Evolutionary conservation across 257 asterid species (phyloP), one percentile per base, ranked within the genome.

Genomic region (Capsicum baccatum): DNA sequence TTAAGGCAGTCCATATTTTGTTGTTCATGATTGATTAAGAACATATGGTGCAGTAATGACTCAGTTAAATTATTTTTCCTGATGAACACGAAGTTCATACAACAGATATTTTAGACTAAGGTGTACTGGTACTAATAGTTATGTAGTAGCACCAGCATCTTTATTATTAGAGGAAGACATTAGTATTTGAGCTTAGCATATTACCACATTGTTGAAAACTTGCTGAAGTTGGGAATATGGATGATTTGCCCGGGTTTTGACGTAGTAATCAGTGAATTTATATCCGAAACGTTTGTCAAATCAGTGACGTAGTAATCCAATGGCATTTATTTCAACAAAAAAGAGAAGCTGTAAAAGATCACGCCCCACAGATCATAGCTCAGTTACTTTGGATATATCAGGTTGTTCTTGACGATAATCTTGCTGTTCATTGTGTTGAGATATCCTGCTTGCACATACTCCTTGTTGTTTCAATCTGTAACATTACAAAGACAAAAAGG

Each of bases 141-240:
- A 0, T 3, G 3, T 52, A 21, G 81, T 7, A 50, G 81, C 8
- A 52, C 21, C 21, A 21, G 14, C 10, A 50, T 19, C 47, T 21
- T 21, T 76, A 14, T 76, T 54, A 52, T 42, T 5, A 62, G 57
- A 21, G 50, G 37, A 76, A 67, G 57, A 26, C 19, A 37, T 21
- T 33, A 83, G 67, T 17, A 76, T 13, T 60, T 60, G 47, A 85
- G 39, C 26, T 52, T 83, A 83, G 88, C 56, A 83, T 86, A 88
- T 89, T 93, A 97, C 99, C 98, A 97, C 99, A 88, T 97, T 98
- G 92, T 95, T 97, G 91, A 97, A 95, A 15, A 97, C 96, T 90
- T 95, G 98, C 92, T 91, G 98, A 86, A 97, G 99, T 86, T 95
- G 99, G 79, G 99, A 97, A 90, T 97, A 97, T 59, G 99, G 98